A percentile compares a stretch with the other conserved stretches of the same genome.
phyloP scores from a whole-genome alignment of 768 basidiomycete species.

The Trametes cubensis region DNA sequence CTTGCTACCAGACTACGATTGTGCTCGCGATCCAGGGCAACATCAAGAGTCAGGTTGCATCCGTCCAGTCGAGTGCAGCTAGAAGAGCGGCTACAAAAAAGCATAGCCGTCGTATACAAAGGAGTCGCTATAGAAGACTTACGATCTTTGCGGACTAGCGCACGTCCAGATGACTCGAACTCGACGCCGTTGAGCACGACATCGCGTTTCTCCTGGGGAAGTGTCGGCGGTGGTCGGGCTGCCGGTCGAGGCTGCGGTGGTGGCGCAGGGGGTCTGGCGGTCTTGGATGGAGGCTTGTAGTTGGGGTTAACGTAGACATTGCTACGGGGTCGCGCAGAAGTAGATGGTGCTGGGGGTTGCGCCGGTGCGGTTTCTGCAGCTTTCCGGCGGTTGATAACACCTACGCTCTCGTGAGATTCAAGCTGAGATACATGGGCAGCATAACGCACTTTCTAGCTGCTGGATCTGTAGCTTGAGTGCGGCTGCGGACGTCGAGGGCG shows the following conservation, averaged over 20 bases:
- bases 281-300: constrained; percentile 51
- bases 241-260: constrained; percentile 1
- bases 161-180: constrained; percentile 83
- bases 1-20: neutral
- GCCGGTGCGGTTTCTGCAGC: constrained; percentile 37
- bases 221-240: constrained; percentile 27
- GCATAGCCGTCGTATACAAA: constrained; percentile 3
- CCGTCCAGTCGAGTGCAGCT: neutral
- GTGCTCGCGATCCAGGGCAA: neutral
- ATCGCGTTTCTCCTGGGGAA: constrained; percentile 51
- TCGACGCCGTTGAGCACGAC: constrained; percentile 86
- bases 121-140: constrained; percentile 38
- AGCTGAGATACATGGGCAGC: neutral
- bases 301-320: constrained; percentile 67
- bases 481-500: constrained; percentile 32
- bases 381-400: constrained; percentile 77
- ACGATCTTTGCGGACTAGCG: constrained; percentile 90
- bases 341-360: constrained; percentile 33
- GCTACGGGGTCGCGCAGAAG: constrained; percentile 39
- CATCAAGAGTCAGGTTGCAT: constrained; percentile 1
- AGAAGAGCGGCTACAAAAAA: constrained; percentile 9
- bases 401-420: constrained; percentile 38
- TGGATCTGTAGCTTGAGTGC: constrained; percentile 41
- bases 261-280: constrained; percentile 39
- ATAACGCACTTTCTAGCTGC: constrained; percentile 34